Evolutionary conservation across 345 rosid species (phyloP), one percentile per base, ranked within the genome.

Genomic region (Gossypium stocksii): DNA sequence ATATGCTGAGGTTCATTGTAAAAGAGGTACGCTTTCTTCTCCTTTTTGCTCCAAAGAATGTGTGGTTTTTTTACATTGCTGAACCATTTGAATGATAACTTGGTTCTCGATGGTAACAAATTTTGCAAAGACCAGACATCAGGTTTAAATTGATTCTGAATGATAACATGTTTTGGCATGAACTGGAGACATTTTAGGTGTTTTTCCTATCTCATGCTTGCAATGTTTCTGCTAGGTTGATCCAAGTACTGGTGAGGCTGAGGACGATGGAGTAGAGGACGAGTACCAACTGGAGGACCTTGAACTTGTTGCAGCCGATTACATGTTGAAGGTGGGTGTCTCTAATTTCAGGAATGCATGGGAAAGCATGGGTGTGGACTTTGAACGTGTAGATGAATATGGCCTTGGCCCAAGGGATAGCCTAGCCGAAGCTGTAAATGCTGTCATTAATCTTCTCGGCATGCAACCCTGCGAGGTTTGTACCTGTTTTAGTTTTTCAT

Each of bases 381-480:
- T 64, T 71, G 99, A 93, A 84, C 97, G 80, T 16, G 86, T 91
- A 25, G 99, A 95, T 78, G 99, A 95, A 77, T 95, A 95, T 76
- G 99, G 96, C 23, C 98, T 93, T 73, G 99, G 99, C 70, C 92
- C 87, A 53, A 91, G 97, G 87, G 99, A 93, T 60, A 90, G 90
- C 76, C 82, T 95, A 81, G 80, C 84, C 8, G 99, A 93, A 79
- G 93, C 99, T 74, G 87, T 95, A 34, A 87, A 73, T 73, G 91
- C 97, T 73, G 99, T 95, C 86, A 85, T 90, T 60, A 82, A 80
- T 82, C 99, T 95, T 87, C 99, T 95, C 29, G 99, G 99, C 87
- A 87, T 95, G 99, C 99, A 95, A 85, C 90, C 98, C 19, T 95
- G 98, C 72, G 99, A 95, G 96, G 98, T 91, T 54, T 80, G 86